These are phyloP conservation scores for Aspergillus affinis DNA, from an alignment of 495 filamentous ascomycete species.

Conservation along the genomic window DNA sequence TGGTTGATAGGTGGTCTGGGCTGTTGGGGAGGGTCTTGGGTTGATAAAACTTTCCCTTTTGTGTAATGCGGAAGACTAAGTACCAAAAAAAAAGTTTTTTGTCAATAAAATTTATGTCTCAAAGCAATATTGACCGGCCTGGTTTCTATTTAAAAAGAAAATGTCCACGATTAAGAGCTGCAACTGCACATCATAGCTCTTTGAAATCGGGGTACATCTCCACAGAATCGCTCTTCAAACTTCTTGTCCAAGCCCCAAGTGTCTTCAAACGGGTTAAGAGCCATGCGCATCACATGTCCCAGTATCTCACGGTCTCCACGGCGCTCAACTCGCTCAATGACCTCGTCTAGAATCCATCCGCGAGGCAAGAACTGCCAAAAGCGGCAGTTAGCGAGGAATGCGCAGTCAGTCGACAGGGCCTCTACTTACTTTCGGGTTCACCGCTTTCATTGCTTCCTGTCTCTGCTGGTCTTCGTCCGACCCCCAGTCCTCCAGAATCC, in stretches of 20 bases:
- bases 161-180: constrained; percentile 40
- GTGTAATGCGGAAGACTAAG: constrained; percentile 21
- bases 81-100: constrained; percentile 16
- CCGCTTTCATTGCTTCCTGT: constrained; percentile 69
- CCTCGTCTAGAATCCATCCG: constrained; percentile 89
- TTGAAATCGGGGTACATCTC: constrained; percentile 76
- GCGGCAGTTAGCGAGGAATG: constrained; percentile 5
- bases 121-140: constrained; percentile 7
- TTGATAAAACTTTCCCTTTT: constrained; percentile 17
- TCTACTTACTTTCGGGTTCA: constrained; percentile 72
- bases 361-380: constrained; percentile 67
- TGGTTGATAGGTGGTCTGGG: constrained; percentile 25
- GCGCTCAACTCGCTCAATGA: constrained; percentile 85
- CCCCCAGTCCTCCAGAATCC: constrained; percentile 72
- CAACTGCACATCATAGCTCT: constrained; percentile 92
- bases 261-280: constrained; percentile 79
- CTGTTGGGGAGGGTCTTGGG: constrained; percentile 28
- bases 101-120: not conserved
- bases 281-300: constrained; percentile 72
- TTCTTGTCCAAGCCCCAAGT: constrained; percentile 66
- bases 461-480: constrained; percentile 57
- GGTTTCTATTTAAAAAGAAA: not conserved
- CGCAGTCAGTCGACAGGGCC: not conserved
- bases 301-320: constrained; percentile 79
- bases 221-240: constrained; percentile 81